Evolutionary conservation across 768 basidiomycete species (phyloP).

Genomic region (Mycena galopus): DNA sequence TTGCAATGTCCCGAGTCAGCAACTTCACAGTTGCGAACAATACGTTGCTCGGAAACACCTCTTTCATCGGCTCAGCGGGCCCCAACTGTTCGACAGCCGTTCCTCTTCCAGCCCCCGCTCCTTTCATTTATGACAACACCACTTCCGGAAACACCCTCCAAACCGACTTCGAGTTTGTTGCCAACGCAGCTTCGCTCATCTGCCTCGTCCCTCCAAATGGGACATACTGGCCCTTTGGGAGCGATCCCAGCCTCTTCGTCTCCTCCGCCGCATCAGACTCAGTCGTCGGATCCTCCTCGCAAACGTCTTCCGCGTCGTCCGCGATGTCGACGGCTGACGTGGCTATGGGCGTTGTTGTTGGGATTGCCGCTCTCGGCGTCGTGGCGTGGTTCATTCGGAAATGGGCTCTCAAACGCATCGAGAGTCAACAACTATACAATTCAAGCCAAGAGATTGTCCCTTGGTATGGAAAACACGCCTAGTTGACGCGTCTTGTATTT

Average conservation of each 20-base stretch:
- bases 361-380: constrained; percentile 56
- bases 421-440: constrained; percentile 40
- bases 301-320: no score
- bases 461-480: constrained; percentile 38
- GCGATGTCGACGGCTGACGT: constrained; percentile 61
- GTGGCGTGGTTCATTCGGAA: constrained; percentile 63
- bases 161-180: constrained; percentile 62
- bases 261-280: constrained; percentile 27
- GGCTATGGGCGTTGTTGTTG: constrained; percentile 64
- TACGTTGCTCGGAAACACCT: constrained; percentile 73
- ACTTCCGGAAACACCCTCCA: constrained; percentile 61
- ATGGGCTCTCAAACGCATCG: constrained; percentile 55
- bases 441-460: constrained; percentile 33
- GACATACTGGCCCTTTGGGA: constrained; percentile 80
- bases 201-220: constrained; percentile 80
- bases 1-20: constrained; percentile 71
- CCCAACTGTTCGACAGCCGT: constrained; percentile 71
- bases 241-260: constrained; percentile 53
- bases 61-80: constrained; percentile 79
- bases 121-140: constrained; percentile 71
- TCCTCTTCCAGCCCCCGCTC: constrained; percentile 63
- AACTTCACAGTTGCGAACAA: constrained; percentile 80
- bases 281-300: not conserved
- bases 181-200: constrained; percentile 69
- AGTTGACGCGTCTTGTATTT: not conserved